Conservation (phyloP, 2,329 filamentous ascomycete genomes). For the Fusarium bulbicola region DNA sequence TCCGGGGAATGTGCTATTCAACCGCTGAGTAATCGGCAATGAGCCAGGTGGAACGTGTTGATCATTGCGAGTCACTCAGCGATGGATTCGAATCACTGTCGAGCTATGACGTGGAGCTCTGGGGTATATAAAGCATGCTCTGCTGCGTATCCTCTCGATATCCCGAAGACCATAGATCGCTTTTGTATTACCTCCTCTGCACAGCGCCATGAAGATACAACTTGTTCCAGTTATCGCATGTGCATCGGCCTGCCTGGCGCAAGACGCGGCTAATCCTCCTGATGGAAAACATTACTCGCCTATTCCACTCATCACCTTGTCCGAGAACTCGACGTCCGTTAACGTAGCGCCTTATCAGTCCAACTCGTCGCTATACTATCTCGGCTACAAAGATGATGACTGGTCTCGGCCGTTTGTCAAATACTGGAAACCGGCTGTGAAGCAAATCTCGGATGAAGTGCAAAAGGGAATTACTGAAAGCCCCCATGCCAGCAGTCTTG, state of each 20-base stretch:
- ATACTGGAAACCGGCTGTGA: not conserved
- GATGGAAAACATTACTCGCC: not conserved
- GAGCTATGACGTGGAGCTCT: not conserved
- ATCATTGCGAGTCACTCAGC: not conserved
- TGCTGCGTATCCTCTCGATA: not conserved
- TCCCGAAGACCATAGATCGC: accelerated
- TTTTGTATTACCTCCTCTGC: too few relatives aligned
- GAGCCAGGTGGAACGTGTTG: too few relatives aligned
- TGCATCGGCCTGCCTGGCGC: not conserved
- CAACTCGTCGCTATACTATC: not conserved
- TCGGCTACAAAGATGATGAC: not conserved
- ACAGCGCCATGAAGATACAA: not conserved
- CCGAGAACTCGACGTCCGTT: not conserved
- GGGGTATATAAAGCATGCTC: not conserved
- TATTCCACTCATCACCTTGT: not conserved
- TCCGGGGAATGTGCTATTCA: not conserved
- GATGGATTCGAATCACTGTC: too few relatives aligned
- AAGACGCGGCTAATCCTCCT: not conserved
- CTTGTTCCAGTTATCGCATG: not conserved
- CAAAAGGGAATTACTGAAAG: not conserved
- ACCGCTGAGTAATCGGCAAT: not conserved
- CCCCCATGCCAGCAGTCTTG: not conserved
- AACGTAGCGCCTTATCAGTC: not conserved
- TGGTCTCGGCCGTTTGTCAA: not conserved
- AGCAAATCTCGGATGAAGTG: not conserved